These are phyloP conservation scores for Bremia lactucae DNA, from an alignment of 352 stramenopile species.

Conservation along the genomic window DNA sequence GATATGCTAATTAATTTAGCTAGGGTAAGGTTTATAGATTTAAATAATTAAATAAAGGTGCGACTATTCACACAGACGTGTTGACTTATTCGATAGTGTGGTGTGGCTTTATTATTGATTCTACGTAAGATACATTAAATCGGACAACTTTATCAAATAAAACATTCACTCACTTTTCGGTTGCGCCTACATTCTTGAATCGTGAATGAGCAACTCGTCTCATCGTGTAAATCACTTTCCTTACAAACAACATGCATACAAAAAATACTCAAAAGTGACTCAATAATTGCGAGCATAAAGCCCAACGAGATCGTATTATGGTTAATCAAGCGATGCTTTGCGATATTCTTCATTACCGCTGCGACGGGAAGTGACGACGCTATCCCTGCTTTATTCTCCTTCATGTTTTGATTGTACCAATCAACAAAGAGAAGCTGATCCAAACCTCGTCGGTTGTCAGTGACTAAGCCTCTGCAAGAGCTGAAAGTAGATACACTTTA, in stretches of 20 bases:
- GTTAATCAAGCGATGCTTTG: conserved; percentile 77
- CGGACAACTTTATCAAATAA: too few species aligned
- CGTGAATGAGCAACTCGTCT: conserved; percentile 8
- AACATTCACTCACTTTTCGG: too few species aligned
- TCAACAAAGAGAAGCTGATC: conserved; percentile 65
- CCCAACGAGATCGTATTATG: conserved; percentile 66
- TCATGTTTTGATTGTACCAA: conserved; percentile 30
- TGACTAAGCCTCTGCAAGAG: conserved; percentile 30
- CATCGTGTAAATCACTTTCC: conserved; percentile 15
- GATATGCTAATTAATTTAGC: too few species aligned
- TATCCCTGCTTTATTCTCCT: background rate
- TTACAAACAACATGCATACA: conserved; percentile 32
- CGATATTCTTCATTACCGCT: conserved; percentile 64
- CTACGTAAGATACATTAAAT: too few species aligned
- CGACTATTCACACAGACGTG: too few species aligned
- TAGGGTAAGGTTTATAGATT: too few species aligned
- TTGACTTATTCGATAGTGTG: too few species aligned
- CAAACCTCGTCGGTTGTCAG: conserved; percentile 76
- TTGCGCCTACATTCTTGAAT: conserved; percentile 22
- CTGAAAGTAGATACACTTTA: background rate
- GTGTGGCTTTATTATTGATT: too few species aligned
- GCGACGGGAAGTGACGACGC: too few species aligned
- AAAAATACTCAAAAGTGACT: conserved; percentile 70
- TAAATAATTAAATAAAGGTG: too few species aligned
- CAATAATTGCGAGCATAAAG: conserved; percentile 77